phyloP scores from a whole-genome alignment of 768 basidiomycete species.

The Cystobasidium onofrii region DNA sequence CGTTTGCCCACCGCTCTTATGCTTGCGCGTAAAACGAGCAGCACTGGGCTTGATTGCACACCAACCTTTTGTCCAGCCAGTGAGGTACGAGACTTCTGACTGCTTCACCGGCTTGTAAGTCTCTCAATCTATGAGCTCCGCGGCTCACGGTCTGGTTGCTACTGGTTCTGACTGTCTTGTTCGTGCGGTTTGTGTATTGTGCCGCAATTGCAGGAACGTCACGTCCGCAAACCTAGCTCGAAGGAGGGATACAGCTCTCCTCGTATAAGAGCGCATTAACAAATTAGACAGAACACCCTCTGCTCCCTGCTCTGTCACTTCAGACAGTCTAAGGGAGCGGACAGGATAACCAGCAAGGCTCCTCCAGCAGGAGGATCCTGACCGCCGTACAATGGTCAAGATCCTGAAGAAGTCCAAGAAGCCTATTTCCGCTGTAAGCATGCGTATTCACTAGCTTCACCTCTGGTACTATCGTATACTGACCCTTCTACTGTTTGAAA shows the following conservation, averaged over 20 bases:
- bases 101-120: no score
- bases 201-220: neutral
- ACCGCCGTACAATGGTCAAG: slow-evolving; percentile 18
- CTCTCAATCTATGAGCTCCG: no score
- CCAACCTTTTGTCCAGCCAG: no score
- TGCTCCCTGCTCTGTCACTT: neutral
- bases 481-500: neutral
- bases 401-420: slow-evolving; percentile 25
- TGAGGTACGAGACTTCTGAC: no score
- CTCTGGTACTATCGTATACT: no score
- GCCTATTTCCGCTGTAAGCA: slow-evolving; percentile 5
- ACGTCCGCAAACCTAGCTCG: neutral
- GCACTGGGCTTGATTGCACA: no score
- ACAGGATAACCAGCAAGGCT: neutral
- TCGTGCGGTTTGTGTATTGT: neutral
- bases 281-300: neutral
- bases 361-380: neutral
- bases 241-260: neutral
- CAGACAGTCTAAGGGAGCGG: neutral
- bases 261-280: neutral
- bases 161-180: neutral
- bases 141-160: neutral
- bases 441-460: neutral
- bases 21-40: no score
- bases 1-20: no score